Evolutionary conservation across 2,329 filamentous ascomycete species (phyloP).

Genomic region (Colletotrichum graminicola): DNA sequence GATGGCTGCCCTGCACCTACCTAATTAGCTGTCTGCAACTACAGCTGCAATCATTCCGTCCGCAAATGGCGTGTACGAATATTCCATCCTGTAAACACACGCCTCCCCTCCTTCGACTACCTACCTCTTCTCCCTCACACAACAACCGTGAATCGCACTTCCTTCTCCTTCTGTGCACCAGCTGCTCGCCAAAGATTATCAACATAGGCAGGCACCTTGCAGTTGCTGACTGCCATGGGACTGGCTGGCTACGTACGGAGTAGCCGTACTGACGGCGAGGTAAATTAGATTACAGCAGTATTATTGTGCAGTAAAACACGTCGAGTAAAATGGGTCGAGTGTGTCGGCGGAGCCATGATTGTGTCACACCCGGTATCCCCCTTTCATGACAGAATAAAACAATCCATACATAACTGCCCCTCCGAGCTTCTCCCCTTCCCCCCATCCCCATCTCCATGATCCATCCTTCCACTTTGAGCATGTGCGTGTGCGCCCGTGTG

Average conservation of each 20-base stretch:
- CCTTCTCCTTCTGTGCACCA: slow-evolving; percentile 12
- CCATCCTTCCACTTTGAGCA: slow-evolving; percentile 22
- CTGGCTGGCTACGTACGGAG: neutral
- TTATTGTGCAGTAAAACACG: neutral
- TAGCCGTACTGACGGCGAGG: neutral
- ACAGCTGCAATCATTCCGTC: neutral
- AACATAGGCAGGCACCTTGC: neutral
- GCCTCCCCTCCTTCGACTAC: neutral
- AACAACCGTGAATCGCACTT: slow-evolving; percentile 22
- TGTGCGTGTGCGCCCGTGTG: slow-evolving; percentile 1
- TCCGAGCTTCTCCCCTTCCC: slow-evolving; percentile 12
- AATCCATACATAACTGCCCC: slow-evolving; percentile 30
- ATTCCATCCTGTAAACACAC: neutral
- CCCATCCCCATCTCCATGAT: slow-evolving; percentile 22
- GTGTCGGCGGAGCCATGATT: slow-evolving; percentile 37
- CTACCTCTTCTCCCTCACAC: neutral
- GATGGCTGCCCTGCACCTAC: neutral
- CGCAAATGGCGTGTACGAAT: neutral
- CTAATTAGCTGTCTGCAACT: neutral
- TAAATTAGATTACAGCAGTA: neutral
- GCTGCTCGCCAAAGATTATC: neutral
- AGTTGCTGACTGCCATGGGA: no score
- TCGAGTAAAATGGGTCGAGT: slow-evolving; percentile 18
- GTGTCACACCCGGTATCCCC: slow-evolving; percentile 40
- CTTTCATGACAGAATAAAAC: slow-evolving; percentile 42